These are phyloP conservation scores for Chaetomiaceae sp. DNA, from an alignment of 2,329 filamentous ascomycete genomes.

Conservation along the genomic window DNA sequence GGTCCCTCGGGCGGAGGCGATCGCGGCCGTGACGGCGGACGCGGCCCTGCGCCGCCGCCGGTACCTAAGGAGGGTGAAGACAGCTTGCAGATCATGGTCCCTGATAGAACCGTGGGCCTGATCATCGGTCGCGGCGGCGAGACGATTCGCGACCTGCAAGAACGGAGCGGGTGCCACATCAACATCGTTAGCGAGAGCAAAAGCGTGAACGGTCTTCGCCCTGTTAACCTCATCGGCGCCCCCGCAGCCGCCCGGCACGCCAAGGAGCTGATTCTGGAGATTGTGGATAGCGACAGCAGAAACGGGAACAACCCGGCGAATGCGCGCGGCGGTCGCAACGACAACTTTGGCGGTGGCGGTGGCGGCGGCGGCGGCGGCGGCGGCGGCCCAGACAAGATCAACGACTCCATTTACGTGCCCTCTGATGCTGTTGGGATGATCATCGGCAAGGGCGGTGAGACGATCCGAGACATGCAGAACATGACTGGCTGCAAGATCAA, in stretches of 20 bases:
- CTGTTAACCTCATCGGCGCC: slow-evolving; percentile 83
- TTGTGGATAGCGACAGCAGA: slow-evolving; percentile 83
- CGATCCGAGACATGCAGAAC: slow-evolving; percentile 89
- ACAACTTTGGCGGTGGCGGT: slow-evolving; percentile 10
- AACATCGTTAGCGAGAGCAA: slow-evolving; percentile 93
- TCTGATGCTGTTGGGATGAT: slow-evolving; percentile 95
- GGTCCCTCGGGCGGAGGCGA: slow-evolving; percentile 37
- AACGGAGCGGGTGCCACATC: slow-evolving; percentile 87
- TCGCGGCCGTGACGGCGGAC: slow-evolving; percentile 26
- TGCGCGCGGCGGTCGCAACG: slow-evolving; percentile 26
- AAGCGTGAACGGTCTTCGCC: slow-evolving; percentile 81
- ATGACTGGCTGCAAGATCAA: slow-evolving; percentile 91
- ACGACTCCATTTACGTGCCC: slow-evolving; percentile 77
- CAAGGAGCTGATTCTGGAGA: slow-evolving; percentile 85
- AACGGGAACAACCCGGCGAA: slow-evolving; percentile 31
- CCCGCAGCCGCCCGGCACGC: slow-evolving; percentile 67
- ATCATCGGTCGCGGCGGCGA: slow-evolving; percentile 93
- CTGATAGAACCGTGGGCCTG: slow-evolving; percentile 83
- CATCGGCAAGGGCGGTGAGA: slow-evolving; percentile 89
- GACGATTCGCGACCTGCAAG: slow-evolving; percentile 87
- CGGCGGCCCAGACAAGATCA: slow-evolving; percentile 59
- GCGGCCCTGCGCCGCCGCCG: slow-evolving; percentile 27
- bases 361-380: slow-evolving; percentile 34
- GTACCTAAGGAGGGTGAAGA: slow-evolving; percentile 73
- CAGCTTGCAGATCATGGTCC: slow-evolving; percentile 88